These are phyloP conservation scores for Candida tibetensis DNA, from an alignment of 805 yeast genomes.

Conservation along the genomic window DNA sequence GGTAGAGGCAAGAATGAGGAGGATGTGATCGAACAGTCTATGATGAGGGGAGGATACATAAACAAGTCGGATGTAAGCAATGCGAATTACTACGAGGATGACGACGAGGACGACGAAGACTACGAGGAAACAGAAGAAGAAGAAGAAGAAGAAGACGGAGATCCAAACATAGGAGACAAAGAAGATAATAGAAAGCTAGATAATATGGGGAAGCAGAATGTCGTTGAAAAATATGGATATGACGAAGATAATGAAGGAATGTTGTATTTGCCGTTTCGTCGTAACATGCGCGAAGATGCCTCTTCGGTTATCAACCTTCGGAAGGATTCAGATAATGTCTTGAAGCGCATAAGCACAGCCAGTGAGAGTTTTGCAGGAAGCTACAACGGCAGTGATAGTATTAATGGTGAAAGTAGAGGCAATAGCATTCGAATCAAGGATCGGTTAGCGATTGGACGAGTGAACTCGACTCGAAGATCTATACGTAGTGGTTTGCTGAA, in stretches of 20 bases:
- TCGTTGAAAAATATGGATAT: background rate
- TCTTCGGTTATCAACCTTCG: background rate
- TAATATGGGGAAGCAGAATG: background rate
- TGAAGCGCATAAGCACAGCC: no score
- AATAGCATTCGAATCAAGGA: slow-evolving; percentile 2
- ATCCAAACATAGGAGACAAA: background rate
- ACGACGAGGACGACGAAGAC: slow-evolving; percentile 4
- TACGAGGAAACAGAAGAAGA: background rate
- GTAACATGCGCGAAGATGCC: background rate
- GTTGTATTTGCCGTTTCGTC: background rate
- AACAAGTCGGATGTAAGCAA: background rate
- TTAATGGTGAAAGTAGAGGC: background rate
- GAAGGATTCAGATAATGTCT: no score
- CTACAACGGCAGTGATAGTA: background rate
- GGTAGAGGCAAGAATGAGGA: background rate
- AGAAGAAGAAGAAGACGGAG: slow-evolving; percentile 1
- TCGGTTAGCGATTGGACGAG: slow-evolving; percentile 1
- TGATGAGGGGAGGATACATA: background rate
- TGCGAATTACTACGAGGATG: background rate
- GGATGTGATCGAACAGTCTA: slow-evolving; percentile 1
- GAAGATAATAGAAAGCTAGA: background rate
- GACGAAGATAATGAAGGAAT: background rate
- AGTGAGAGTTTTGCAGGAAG: no score
- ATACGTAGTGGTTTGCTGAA: slow-evolving; percentile 5
- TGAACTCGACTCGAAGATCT: background rate